A percentile compares a stretch with the other conserved stretches of the same genome.
phyloP scores from a whole-genome alignment of 495 filamentous ascomycete species.

The Bombardia bombarda region DNA sequence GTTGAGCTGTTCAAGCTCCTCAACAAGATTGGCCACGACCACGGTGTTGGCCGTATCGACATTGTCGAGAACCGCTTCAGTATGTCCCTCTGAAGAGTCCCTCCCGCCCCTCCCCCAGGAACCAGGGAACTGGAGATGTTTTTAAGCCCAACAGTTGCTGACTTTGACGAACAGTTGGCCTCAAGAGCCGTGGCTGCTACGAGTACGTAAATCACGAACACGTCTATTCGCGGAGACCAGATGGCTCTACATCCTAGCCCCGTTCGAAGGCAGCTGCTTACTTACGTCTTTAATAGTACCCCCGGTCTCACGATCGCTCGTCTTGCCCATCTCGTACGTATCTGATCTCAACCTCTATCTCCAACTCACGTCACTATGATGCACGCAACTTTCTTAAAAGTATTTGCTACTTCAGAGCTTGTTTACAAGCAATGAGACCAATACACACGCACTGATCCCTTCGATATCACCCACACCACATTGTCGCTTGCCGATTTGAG shows the following conservation, averaged over 20 bases:
- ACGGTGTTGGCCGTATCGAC: constrained; percentile 84
- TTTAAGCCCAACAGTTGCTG: too few species aligned
- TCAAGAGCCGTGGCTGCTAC: constrained; percentile 90
- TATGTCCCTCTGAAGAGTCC: not conserved
- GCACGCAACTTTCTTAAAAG: constrained; percentile 68
- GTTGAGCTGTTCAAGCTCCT: constrained; percentile 72
- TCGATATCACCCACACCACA: too few species aligned
- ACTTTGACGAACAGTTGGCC: constrained; percentile 15
- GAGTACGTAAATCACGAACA: too few species aligned
- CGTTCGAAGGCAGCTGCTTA: too few species aligned
- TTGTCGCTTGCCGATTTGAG: not conserved
- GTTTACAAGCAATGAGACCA: constrained; percentile 87
- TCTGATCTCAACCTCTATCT: too few species aligned
- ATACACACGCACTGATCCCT: constrained; percentile 87
- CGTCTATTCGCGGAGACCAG: too few species aligned
- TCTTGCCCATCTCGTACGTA: constrained; percentile 3
- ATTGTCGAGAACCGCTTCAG: constrained; percentile 63
- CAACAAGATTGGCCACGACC: constrained; percentile 66
- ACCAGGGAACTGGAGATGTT: too few species aligned
- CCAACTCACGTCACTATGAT: constrained; percentile 59
- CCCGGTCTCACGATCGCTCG: constrained; percentile 23
- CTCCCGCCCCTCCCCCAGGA: too few species aligned
- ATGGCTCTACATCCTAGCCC: too few species aligned
- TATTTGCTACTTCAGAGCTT: constrained; percentile 99
- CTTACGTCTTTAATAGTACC: too few species aligned